Evolutionary conservation across 108 stramenopile genomes (phyloP).

Genomic region (Nannochloropsis gaditana): DNA sequence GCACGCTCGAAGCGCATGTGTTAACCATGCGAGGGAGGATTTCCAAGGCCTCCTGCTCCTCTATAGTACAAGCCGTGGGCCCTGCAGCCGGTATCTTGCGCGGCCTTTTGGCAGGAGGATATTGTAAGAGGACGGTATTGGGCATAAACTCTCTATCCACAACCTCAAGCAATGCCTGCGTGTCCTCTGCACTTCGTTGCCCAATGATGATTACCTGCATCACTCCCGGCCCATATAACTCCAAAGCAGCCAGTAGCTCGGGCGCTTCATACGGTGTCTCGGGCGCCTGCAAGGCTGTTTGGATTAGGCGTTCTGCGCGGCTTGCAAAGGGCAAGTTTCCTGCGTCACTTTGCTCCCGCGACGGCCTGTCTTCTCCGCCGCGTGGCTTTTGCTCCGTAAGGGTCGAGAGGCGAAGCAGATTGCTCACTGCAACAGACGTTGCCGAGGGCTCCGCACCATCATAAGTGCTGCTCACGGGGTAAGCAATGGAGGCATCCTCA

Average conservation of each 20-base stretch:
- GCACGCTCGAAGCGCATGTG: neutral
- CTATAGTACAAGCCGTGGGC: neutral
- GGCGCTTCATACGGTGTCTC: neutral
- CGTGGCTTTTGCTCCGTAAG: conserved; percentile 18
- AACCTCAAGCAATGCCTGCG: conserved; percentile 26
- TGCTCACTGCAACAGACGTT: conserved; percentile 35
- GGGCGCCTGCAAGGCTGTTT: neutral
- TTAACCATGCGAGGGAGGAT: conserved; percentile 26
- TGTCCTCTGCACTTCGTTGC: conserved; percentile 20
- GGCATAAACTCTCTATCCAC: conserved; percentile 32
- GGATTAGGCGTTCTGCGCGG: neutral
- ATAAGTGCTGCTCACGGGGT: conserved; percentile 26
- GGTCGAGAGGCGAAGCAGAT: conserved; percentile 31
- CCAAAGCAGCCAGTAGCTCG: neutral
- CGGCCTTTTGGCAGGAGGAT: neutral
- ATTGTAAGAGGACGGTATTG: conserved; percentile 26
- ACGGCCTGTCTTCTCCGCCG: neutral
- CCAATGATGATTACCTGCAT: conserved; percentile 30
- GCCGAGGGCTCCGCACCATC: conserved; percentile 45
- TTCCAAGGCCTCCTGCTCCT: neutral
- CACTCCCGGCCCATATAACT: neutral
- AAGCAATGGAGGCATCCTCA: neutral
- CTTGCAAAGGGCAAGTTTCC: neutral
- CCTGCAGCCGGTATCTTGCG: neutral
- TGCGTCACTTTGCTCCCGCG: neutral